Evolutionary conservation across 495 filamentous ascomycete species (phyloP).

Genomic region (Stereocaulon alpinum): DNA sequence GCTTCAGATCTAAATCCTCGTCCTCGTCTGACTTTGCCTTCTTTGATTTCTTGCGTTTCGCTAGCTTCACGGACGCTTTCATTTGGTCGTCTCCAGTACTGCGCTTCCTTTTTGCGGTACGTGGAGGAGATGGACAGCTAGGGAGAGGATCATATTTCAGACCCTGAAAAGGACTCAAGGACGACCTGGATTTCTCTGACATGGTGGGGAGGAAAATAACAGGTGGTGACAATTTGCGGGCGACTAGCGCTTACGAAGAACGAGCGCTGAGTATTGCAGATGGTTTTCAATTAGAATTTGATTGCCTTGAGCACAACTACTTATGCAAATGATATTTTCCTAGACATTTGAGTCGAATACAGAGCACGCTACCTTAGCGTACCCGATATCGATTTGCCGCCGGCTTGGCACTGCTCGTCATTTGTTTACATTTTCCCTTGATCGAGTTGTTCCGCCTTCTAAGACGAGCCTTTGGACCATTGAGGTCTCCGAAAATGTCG

Average conservation of each 20-base stretch:
- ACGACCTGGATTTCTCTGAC: not conserved
- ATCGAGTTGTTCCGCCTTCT: not conserved
- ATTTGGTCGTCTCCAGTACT: not conserved
- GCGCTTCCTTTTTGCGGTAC: slow-evolving; percentile 3
- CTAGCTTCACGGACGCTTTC: slow-evolving; percentile 16
- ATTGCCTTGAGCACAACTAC: too few relatives aligned
- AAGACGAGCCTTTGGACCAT: not conserved
- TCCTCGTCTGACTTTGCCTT: slow-evolving; percentile 43
- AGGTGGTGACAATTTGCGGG: not conserved
- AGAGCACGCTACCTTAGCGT: not conserved
- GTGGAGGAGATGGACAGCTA: not conserved
- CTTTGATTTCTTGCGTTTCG: slow-evolving; percentile 42
- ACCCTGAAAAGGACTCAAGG: not conserved
- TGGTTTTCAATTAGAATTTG: too few relatives aligned
- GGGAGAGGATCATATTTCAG: not conserved
- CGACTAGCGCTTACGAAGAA: not conserved
- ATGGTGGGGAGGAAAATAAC: not conserved
- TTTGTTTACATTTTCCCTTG: slow-evolving; percentile 1
- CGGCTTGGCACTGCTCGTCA: not conserved
- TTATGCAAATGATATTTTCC: not conserved
- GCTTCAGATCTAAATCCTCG: slow-evolving; percentile 46
- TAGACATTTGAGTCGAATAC: too few relatives aligned
- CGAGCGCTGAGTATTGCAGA: too few relatives aligned
- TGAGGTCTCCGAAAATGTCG: not conserved
- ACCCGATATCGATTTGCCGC: slow-evolving; percentile 1